These are phyloP conservation scores for Leucogyrophana mollusca DNA, from an alignment of 768 basidiomycete species.

Conservation along the genomic window DNA sequence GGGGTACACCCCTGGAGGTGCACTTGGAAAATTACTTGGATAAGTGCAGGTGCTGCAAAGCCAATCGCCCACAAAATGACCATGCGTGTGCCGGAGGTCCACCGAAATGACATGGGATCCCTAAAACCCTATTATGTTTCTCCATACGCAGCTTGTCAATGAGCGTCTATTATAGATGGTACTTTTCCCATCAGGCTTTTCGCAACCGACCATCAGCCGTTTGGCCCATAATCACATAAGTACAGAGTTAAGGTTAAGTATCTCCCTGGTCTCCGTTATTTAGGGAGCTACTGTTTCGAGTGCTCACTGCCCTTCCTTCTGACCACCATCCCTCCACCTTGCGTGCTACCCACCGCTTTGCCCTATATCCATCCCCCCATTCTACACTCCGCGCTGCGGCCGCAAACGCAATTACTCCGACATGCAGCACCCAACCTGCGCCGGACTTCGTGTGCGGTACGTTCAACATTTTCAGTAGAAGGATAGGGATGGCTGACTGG, in stretches of 20 bases:
- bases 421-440: slow-evolving; percentile 73
- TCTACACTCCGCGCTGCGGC: slow-evolving; percentile 12
- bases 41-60: no score
- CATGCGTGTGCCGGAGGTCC: slow-evolving; percentile 1
- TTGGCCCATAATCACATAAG: slow-evolving; percentile 30
- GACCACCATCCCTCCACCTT: neutral
- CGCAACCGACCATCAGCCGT: slow-evolving; percentile 29
- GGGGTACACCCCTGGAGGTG: no score
- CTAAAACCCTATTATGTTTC: slow-evolving; percentile 31
- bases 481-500: neutral
- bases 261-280: slow-evolving; percentile 21
- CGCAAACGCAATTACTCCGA: slow-evolving; percentile 10
- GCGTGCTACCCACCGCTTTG: slow-evolving; percentile 1
- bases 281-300: slow-evolving; percentile 19
- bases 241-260: slow-evolving; percentile 27
- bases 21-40: no score
- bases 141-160: slow-evolving; percentile 22
- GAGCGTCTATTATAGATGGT: slow-evolving; percentile 7
- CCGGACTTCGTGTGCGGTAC: slow-evolving; percentile 52
- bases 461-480: neutral
- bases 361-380: slow-evolving; percentile 6
- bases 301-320: neutral
- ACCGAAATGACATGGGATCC: slow-evolving; percentile 13
- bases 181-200: slow-evolving; percentile 25
- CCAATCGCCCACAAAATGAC: neutral